Evolutionary conservation across 2,329 filamentous ascomycete genomes (phyloP).

Genomic region (Colletotrichum sidae): DNA sequence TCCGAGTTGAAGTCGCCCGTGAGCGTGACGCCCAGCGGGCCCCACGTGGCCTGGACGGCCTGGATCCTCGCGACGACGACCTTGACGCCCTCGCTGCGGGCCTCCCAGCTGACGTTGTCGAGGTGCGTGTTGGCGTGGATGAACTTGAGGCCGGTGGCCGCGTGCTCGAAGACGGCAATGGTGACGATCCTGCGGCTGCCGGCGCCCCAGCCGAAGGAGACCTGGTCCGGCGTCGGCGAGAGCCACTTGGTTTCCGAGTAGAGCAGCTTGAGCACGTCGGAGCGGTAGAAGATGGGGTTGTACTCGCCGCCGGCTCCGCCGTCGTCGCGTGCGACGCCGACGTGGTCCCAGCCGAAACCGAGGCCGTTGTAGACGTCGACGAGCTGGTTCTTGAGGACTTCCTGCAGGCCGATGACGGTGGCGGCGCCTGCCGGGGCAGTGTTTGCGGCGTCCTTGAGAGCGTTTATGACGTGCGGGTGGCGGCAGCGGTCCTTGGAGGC

Average conservation of each 20-base stretch:
- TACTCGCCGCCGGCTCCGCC: constrained; percentile 72
- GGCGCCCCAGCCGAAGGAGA: constrained; percentile 70
- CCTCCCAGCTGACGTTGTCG: constrained; percentile 58
- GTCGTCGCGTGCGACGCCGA: constrained; percentile 67
- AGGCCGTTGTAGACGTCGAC: constrained; percentile 67
- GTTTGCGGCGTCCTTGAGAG: constrained; percentile 65
- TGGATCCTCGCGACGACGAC: constrained; percentile 53
- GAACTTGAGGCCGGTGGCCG: constrained; percentile 49
- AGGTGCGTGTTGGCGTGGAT: constrained; percentile 65
- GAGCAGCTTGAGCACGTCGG: constrained; percentile 61
- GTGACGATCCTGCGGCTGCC: constrained; percentile 59
- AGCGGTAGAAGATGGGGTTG: constrained; percentile 72
- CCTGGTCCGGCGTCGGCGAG: constrained; percentile 66
- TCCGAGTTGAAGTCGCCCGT: constrained; percentile 65
- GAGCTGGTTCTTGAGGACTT: constrained; percentile 73
- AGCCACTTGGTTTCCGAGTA: constrained; percentile 71
- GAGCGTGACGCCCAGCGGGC: constrained; percentile 53
- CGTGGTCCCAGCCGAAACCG: constrained; percentile 56
- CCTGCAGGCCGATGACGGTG: constrained; percentile 75
- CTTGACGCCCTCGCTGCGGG: constrained; percentile 57
- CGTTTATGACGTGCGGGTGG: constrained; percentile 63
- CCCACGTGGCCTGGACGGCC: constrained; percentile 35
- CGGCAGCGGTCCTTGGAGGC: constrained; percentile 54
- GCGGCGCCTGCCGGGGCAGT: constrained; percentile 52
- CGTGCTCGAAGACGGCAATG: constrained; percentile 58